Percentiles rank a stretch among this genome's conserved stretches.
Conservation (phyloP, 169 alveolate genomes). For the Babesia ovata region DNA sequence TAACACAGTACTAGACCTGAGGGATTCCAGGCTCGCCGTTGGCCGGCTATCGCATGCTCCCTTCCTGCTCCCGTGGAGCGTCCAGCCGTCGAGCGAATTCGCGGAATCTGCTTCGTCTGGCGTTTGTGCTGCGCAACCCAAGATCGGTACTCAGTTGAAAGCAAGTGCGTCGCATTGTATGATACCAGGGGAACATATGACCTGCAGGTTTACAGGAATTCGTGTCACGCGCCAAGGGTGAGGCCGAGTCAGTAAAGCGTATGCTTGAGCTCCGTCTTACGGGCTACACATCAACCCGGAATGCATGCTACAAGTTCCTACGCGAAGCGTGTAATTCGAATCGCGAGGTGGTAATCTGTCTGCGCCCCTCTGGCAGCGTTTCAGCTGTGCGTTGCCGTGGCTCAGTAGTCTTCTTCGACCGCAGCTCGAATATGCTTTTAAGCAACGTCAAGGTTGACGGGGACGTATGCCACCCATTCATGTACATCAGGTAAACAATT, state of each 20-base stretch:
- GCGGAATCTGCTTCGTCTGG: constrained; percentile 1
- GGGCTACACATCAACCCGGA: constrained; percentile 27
- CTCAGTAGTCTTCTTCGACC: constrained; percentile 43
- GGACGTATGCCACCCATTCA: neutral
- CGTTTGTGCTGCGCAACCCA: neutral
- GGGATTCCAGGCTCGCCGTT: constrained; percentile 10
- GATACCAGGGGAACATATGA: neutral
- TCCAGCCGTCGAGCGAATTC: constrained; percentile 23
- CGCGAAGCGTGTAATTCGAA: constrained; percentile 1
- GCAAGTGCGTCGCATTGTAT: neutral
- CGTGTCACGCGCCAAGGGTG: constrained; percentile 34
- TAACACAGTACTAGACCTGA: neutral
- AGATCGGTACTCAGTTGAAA: constrained; percentile 13
- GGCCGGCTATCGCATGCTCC: constrained; percentile 45
- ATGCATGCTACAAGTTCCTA: constrained; percentile 27
- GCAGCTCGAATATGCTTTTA: constrained; percentile 33
- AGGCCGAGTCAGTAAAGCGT: constrained; percentile 11
- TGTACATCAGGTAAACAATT: constrained; percentile 48
- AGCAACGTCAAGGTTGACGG: constrained; percentile 14
- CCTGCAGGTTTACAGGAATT: constrained; percentile 22
- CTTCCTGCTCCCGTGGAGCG: constrained; percentile 51
- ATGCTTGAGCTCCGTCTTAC: constrained; percentile 51
- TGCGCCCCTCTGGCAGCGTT: neutral
- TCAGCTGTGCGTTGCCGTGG: constrained; percentile 34
- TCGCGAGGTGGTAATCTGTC: constrained; percentile 1